These are phyloP conservation scores for Lactifluus echinatus DNA, from an alignment of 768 basidiomycete species.

Conservation along the genomic window DNA sequence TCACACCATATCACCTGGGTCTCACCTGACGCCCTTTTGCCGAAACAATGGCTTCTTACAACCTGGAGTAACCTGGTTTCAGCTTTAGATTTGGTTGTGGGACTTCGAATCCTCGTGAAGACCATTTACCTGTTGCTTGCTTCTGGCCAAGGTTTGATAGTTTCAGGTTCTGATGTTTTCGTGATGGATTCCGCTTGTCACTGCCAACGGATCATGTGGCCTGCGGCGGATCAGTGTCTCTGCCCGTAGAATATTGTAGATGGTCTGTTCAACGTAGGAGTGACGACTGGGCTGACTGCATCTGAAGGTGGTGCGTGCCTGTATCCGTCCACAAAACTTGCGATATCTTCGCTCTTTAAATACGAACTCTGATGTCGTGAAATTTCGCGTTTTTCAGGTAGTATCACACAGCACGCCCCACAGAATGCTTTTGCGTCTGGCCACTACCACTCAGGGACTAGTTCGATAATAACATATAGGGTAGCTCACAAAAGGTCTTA, in stretches of 20 bases:
- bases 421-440: too few relatives aligned
- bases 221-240: not conserved
- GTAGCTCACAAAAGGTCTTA: not conserved
- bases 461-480: not conserved
- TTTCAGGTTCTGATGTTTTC: not conserved
- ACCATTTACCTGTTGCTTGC: too few relatives aligned
- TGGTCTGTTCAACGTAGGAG: not conserved
- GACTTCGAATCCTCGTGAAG: too few relatives aligned
- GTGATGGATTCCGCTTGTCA: not conserved
- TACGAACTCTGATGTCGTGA: not conserved
- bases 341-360: not conserved
- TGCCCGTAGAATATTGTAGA: not conserved
- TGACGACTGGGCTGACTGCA: not conserved
- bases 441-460: not conserved
- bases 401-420: too few relatives aligned
- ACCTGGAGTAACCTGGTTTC: too few relatives aligned
- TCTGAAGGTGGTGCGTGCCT: not conserved
- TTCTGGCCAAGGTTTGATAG: too few relatives aligned
- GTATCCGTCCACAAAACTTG: not conserved
- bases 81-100: too few relatives aligned
- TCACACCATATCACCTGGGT: not conserved
- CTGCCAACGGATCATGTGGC: not conserved
- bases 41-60: too few relatives aligned
- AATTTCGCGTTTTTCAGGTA: not conserved
- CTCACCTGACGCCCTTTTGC: not conserved